These are phyloP conservation scores for Phytophthora uliginosa DNA, from an alignment of 352 stramenopile genomes.

Conservation along the genomic window DNA sequence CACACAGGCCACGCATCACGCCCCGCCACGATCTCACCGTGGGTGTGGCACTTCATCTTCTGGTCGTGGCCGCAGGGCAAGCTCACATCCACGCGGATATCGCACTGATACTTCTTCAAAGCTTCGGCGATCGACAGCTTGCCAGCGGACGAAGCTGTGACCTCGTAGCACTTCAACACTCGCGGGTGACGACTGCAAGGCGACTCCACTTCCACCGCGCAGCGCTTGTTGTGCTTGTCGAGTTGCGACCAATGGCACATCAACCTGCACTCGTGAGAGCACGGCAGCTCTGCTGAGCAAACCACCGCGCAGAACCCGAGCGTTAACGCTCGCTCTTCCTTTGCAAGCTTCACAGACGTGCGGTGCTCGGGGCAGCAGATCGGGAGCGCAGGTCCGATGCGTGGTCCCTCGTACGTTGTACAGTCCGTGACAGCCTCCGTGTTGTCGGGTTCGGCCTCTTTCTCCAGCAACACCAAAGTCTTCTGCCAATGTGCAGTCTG, in stretches of 20 bases:
- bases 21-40: conserved; percentile 52
- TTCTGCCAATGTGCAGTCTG: conserved; percentile 81
- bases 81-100: conserved; percentile 58
- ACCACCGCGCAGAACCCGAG: conserved; percentile 83
- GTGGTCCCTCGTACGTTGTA: conserved; percentile 46
- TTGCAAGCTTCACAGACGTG: conserved; percentile 40
- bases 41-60: conserved; percentile 57
- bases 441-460: conserved; percentile 55
- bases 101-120: conserved; percentile 66
- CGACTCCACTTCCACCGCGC: conserved; percentile 65
- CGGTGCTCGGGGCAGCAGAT: conserved; percentile 87
- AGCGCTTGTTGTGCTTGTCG: conserved; percentile 67
- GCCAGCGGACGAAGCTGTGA: conserved; percentile 41
- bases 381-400: conserved; percentile 68
- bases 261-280: conserved; percentile 73
- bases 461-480: conserved; percentile 68
- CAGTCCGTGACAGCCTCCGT: conserved; percentile 30
- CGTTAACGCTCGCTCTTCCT: conserved; percentile 53
- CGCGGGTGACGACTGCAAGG: conserved; percentile 69
- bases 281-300: conserved; percentile 67
- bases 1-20: conserved; percentile 57
- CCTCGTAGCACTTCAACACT: conserved; percentile 55
- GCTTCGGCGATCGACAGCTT: conserved; percentile 46
- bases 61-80: conserved; percentile 75
- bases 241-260: conserved; percentile 79